Base-by-base conservation (phyloP, 2,329 filamentous ascomycete genomes). In the Pestalotiopsis sp. region DNA sequence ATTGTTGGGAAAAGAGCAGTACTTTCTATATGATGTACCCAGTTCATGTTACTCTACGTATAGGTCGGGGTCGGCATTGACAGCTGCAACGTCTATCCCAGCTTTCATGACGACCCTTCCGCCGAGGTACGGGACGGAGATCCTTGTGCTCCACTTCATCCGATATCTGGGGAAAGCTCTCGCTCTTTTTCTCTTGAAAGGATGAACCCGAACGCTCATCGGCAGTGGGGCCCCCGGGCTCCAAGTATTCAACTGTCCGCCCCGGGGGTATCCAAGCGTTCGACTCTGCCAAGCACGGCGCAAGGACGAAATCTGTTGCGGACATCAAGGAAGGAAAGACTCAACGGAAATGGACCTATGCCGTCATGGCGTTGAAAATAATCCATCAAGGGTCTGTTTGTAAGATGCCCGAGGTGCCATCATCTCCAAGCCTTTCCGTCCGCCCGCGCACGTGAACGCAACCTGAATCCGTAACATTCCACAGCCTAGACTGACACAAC, bases 121-220 rank as follows among this genome's bases (percentile, higher is more conserved):
- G 23, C 23, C 11, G 27, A 17, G 57, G 12, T 36, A 36, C 23
- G 23, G 23, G 57, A 59, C 57, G 23, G 27, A 62, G 31, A 62
- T 12, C 31, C 59, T 20, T 59, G 57, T 7, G 27, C 23, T 62
- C 59, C 59, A 20, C 31, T n/a, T 62, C 59, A 62, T 36, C 36
- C 27, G 59, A 62, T 62, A 41, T 62, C 59, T 62, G 59, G 31
- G 59, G 25, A 62, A 20, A 36, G 7, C 20, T 59, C 56, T 36
- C 31, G 2, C 9, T 6, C 17, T 23, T 20, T 3, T 52, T 12
- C 9, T 20, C 20, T 23, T n/a, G 23, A 62, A 62, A 39, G 59
- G 31, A 62, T 27, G n/a, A 27, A 59, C 20, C 57, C 14, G n/a
- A 27, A 36, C 11, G 20, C 25, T 7, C n/a, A 52, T n/a, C 14